Evolutionary conservation across 805 yeast species (phyloP), one percentile per base, ranked within the genome.

Genomic region (Yarrowia phangngaensis): DNA sequence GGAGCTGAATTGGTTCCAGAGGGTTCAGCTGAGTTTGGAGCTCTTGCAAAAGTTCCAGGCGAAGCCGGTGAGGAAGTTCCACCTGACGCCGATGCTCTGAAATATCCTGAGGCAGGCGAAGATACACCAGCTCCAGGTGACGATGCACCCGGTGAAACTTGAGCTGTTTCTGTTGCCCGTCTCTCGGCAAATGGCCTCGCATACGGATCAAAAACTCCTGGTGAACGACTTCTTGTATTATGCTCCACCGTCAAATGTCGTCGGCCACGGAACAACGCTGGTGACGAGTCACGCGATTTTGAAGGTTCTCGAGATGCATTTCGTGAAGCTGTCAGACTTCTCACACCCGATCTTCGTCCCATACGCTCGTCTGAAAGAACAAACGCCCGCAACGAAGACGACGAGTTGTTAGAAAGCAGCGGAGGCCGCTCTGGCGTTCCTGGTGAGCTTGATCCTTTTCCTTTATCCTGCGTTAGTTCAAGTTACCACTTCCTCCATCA

Each of bases 181-280:
- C n/a, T n/a, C n/a, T n/a, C n/a, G n/a, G 45, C 45, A 38, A 38
- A 38, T 16, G 45, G 45, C 11, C 45, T 31, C n/a, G 45, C 31
- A 13, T 38, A 32, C 8, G 45, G 45, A 14, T 38, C 27, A 24
- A 38, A 38, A 15, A 24, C 31, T 5, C 45, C 45, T 3, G 45
- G 45, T 4, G 45, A 38, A 6, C 32, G 8, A 20, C 45, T 38
- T 26, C 45, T 19, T 2, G 31, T 20, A 4, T 38, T 24, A 12
- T 38, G 32, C 15, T 38, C 45, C 5, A 38, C 45, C 2, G 45
- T 9, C 2, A 38, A 32, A 2, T 20, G 14, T 27, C 45, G 12
- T 8, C 45, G 32, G 2, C 45, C 32, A 8, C 32, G 24, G 7
- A 38, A 38, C 6, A 31, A 23, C 4, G 45, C 45, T 2, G 45